A percentile compares a stretch with the other conserved stretches of the same genome.
Conservation (phyloP, 805 yeast genomes). For the Saccharomycopsis sp. region DNA sequence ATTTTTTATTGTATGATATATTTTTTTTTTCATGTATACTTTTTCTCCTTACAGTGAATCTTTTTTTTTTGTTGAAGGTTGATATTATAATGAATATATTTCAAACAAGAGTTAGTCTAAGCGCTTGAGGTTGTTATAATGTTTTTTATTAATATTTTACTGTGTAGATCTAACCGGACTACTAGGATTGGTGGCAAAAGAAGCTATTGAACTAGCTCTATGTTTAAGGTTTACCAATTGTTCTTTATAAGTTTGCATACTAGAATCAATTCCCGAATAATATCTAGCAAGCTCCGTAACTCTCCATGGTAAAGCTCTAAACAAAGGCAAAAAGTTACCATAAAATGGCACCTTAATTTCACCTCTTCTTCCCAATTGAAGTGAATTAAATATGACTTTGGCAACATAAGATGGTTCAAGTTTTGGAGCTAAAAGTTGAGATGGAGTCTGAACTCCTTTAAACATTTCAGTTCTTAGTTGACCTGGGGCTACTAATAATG, state of each 20-base stretch:
- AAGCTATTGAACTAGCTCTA: too few species aligned
- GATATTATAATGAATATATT: too few species aligned
- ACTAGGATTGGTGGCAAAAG: too few species aligned
- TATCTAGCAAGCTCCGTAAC: slow-evolving; percentile 31
- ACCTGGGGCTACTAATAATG: slow-evolving; percentile 79
- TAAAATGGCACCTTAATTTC: slow-evolving; percentile 69
- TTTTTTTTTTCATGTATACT: too few species aligned
- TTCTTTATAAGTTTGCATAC: slow-evolving; percentile 24
- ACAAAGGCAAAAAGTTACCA: slow-evolving; percentile 60
- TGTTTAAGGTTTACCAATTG: too few species aligned
- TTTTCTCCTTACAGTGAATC: too few species aligned
- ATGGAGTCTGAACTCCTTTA: slow-evolving; percentile 62
- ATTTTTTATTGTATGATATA: too few species aligned
- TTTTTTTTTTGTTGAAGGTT: too few species aligned
- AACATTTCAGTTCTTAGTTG: slow-evolving; percentile 75
- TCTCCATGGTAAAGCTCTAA: slow-evolving; percentile 68
- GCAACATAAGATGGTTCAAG: slow-evolving; percentile 65
- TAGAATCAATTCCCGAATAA: slow-evolving; percentile 36
- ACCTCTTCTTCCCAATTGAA: slow-evolving; percentile 53
- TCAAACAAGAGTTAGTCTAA: too few species aligned
- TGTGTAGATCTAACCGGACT: too few species aligned
- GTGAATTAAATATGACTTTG: slow-evolving; percentile 38
- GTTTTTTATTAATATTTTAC: too few species aligned
- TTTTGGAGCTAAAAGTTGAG: slow-evolving; percentile 70
- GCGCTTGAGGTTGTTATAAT: too few species aligned